phyloP scores from a whole-genome alignment of 257 asterid species.

The Mentha longifolia region DNA sequence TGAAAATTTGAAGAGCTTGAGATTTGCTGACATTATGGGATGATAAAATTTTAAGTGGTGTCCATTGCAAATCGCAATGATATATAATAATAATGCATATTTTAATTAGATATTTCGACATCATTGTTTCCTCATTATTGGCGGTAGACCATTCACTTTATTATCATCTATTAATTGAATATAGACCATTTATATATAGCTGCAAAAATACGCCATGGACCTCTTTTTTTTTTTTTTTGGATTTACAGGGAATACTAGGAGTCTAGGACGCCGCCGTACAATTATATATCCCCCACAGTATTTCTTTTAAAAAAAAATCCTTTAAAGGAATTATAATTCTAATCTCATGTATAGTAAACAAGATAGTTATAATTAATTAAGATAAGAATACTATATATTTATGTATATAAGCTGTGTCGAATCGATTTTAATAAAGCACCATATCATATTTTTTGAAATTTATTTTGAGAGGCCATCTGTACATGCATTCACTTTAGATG shows the following conservation, averaged over 20 bases:
- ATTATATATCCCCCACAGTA: too few species aligned
- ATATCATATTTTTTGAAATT: too few species aligned
- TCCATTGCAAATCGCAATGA: constrained; percentile 16
- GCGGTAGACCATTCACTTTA: constrained; percentile 17
- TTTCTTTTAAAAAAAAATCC: too few species aligned
- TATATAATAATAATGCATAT: not conserved
- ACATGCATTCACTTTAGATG: constrained; percentile 11
- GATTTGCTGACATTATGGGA: constrained; percentile 28
- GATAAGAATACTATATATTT: too few species aligned
- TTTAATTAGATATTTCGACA: constrained; percentile 16
- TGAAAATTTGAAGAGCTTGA: constrained; percentile 19
- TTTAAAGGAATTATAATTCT: too few species aligned
- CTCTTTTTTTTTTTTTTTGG: not conserved
- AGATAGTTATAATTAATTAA: too few species aligned
- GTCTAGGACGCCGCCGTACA: not conserved
- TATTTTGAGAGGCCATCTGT: not conserved
- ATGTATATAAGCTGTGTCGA: too few species aligned
- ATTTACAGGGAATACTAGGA: constrained; percentile 9
- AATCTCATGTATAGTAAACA: too few species aligned
- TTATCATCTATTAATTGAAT: constrained; percentile 2
- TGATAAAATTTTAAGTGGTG: constrained; percentile 18
- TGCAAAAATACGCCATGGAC: not conserved
- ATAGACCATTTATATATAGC: not conserved
- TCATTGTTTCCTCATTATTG: constrained; percentile 3
- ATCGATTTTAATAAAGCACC: too few species aligned